Base-by-base conservation (phyloP, 169 alveolate genomes). In the Fabrea salina region DNA sequence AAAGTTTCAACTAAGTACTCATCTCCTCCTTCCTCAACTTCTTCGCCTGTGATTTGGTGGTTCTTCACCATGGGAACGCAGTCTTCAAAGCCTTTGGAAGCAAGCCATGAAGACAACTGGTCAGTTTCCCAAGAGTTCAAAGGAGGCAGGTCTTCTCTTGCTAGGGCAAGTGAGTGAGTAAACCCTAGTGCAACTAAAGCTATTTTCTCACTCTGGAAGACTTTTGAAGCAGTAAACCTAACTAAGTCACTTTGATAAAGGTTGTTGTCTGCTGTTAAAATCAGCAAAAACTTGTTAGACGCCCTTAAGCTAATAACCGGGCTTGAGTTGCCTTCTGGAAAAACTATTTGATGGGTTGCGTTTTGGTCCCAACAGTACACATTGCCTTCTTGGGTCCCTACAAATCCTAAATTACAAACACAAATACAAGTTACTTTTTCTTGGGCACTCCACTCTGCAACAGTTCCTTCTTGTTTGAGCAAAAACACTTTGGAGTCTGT, bases 31-130 rank as follows among this genome's bases (percentile, higher is more conserved):
- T 61, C 49, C 13, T 25, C 43, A 1, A 61, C 54, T 13, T 61
- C 74, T 16, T 2, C 39, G 8, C 74, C 74, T 0, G 16, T 51
- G 1, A 61, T 61, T 61, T 61, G 41, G 3, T 61, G 74, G 54
- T 61, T 61, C 3, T 22, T 61, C 0, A 61, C 39, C 25, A 61
- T 16, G 25, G n/a, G 41, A 4, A 47, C 32, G 32, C 74, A 61
- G 74, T 61, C 74, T 61, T 61, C 74, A 37, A 61, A 61, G 32
- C 74, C 74, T 16, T 32, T 35, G 32, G 11, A 16, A 35, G 41
- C n/a, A 47, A 61, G 32, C 41, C 16, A 61, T 61, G 32, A 16
- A n/a, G n/a, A 61, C n/a, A 61, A 3, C 16, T 7, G 8, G 2
- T 25, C 22, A 2, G 74, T 32, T 33, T 16, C 13, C 54, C 74